Base-by-base conservation (phyloP, 2,329 filamentous ascomycete species). In the Epichloe elymi region DNA sequence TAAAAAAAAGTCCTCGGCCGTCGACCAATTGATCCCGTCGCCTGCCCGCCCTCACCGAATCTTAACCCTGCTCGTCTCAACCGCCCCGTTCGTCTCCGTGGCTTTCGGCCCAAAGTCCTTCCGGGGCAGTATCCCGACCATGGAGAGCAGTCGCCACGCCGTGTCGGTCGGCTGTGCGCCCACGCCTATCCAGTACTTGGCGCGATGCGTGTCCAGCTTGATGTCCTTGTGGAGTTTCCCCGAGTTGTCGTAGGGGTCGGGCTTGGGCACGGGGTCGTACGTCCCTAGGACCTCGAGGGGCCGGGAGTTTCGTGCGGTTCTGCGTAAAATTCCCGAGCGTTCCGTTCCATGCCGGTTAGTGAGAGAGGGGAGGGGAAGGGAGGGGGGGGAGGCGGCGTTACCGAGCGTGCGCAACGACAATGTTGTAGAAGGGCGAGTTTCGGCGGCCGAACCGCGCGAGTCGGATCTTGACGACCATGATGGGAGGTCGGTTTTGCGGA, bases 161-260 rank as follows among this genome's bases (percentile, higher is more conserved):
- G 87, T 83, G 59, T 96, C 88, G 55, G 86, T 90, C 10, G 93
- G 93, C 71, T 98, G 93, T 51, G 93, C 93, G 1, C 93, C 93
- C 3, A 97, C 91, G 65, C 93, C 93, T 37, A 98, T 76, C 93
- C 93, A 98, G 73, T 98, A 98, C 67, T 85, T 84, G 52, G 91
- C 86, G 54, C 93, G 76, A 57, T 80, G 73, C 7, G 79, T 73
- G 67, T 98, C 93, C 14, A 98, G 76, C 62, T 88, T 83, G 65
- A 98, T 86, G 59, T 97, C 90, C 70, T 98, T 98, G 73, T 86
- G 88, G 51, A 86, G 78, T 52, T 82, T 80, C 17, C 81, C 80
- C n/a, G 76, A 76, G 58, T 63, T 66, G 61, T 71, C 86, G 60
- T 79, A 77, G 1, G 78, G 74, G 57, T 82, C 76, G 26, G 72